phyloP scores from a whole-genome alignment of 805 yeast genomes.

The Wickerhamomyces pijperi region DNA sequence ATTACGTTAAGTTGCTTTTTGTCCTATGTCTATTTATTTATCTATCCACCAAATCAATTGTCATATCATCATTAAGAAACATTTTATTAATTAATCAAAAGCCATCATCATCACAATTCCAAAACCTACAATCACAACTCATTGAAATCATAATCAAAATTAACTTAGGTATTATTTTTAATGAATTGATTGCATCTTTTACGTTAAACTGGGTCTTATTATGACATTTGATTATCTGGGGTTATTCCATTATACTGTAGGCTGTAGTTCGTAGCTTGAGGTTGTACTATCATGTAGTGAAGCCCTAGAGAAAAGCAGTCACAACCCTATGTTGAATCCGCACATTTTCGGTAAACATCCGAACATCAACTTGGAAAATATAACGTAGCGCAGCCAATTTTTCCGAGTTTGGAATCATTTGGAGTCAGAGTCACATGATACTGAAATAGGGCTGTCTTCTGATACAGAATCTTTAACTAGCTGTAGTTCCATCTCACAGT shows the following conservation, averaged over 20 bases:
- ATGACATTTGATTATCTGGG: not conserved
- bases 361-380: slow-evolving; percentile 1
- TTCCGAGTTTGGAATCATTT: too few relatives aligned
- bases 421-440: too few relatives aligned
- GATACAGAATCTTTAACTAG: too few relatives aligned
- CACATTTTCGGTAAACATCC: slow-evolving; percentile 1
- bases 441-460: too few relatives aligned
- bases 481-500: too few relatives aligned
- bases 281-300: not conserved
- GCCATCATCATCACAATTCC: not conserved
- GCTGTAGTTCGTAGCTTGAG: not conserved
- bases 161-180: not conserved
- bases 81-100: not conserved
- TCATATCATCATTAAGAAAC: not conserved
- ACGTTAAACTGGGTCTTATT: not conserved
- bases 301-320: slow-evolving; percentile 7
- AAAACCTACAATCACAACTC: slow-evolving; percentile 1
- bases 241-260: too few relatives aligned
- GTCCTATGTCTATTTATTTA: slow-evolving; percentile 6
- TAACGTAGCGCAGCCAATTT: too few relatives aligned
- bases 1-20: slow-evolving; percentile 51
- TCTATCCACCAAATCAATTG: not conserved
- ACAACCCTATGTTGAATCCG: slow-evolving; percentile 1
- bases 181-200: not conserved
- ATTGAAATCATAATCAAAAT: not conserved